phyloP scores from a whole-genome alignment of 805 yeast genomes.

The Jamesozyma spencerorum region DNA sequence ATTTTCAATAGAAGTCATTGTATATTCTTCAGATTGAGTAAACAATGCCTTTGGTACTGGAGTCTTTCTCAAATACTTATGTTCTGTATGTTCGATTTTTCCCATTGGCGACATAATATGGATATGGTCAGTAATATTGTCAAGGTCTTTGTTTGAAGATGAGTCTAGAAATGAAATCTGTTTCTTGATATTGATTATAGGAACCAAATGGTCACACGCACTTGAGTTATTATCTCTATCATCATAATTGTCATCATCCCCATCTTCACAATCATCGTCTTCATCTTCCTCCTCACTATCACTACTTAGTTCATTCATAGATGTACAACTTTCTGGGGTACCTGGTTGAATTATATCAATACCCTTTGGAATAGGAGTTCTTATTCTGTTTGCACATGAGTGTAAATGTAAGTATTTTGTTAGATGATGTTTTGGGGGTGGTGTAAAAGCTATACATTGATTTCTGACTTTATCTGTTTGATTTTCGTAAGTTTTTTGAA shows the following conservation, averaged over 20 bases:
- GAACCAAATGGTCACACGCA: not conserved
- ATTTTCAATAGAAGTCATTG: not conserved
- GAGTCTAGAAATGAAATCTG: not conserved
- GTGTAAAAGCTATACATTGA: not conserved
- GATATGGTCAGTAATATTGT: conserved; percentile 3
- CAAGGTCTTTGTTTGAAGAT: not conserved
- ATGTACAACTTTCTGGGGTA: conserved; percentile 5
- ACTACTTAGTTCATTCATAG: not conserved
- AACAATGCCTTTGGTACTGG: conserved; percentile 8
- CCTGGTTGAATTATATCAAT: not conserved
- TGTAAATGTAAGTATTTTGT: not conserved
- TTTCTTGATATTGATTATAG: not conserved
- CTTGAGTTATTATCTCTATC: conserved; percentile 5
- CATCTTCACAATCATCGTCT: conserved; percentile 7
- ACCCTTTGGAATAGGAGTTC: conserved; percentile 10
- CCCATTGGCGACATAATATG: conserved; percentile 7
- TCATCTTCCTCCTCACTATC: conserved; percentile 1
- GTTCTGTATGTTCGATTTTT: conserved; percentile 3
- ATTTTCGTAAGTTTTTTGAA: too few species aligned
- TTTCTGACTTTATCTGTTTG: not conserved
- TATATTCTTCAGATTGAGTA: not conserved
- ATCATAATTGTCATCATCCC: conserved; percentile 4
- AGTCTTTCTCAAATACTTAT: conserved; percentile 8
- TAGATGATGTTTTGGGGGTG: not conserved
- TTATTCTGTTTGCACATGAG: conserved; percentile 5